Percentiles rank a stretch among this genome's conserved stretches.
These are phyloP conservation scores for Opeltia flavorubescens DNA, from an alignment of 495 filamentous ascomycete species.

Conservation along the genomic window DNA sequence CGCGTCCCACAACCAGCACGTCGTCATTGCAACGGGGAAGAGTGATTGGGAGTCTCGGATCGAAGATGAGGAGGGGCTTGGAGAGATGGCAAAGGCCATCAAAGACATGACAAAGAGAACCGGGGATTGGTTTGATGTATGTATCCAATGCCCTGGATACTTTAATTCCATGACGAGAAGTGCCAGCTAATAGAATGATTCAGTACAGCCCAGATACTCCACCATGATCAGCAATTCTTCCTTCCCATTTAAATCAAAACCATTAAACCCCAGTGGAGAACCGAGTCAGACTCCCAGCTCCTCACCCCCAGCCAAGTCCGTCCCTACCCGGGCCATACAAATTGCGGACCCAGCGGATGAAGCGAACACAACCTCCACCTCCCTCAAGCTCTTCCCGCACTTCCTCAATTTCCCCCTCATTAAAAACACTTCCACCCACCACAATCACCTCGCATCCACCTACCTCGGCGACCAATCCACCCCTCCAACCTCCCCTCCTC, in stretches of 20 bases:
- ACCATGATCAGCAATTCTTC: conserved; percentile 60
- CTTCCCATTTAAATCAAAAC: conserved; percentile 29
- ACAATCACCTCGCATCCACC: conserved; percentile 1
- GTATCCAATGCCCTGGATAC: conserved; percentile 22
- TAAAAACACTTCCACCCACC: conserved; percentile 19
- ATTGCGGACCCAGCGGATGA: too few relatives aligned
- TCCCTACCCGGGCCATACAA: too few relatives aligned
- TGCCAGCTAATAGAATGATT: too few relatives aligned
- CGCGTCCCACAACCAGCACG: conserved; percentile 64
- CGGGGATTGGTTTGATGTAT: conserved; percentile 57
- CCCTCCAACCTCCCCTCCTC: conserved; percentile 20
- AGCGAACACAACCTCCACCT: not conserved
- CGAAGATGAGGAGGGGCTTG: conserved; percentile 42
- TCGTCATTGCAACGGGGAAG: conserved; percentile 68
- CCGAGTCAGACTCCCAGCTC: not conserved
- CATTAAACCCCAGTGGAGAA: conserved; percentile 3
- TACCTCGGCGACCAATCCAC: conserved; percentile 20
- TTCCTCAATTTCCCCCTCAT: conserved; percentile 67
- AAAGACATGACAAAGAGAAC: conserved; percentile 51
- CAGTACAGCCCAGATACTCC: conserved; percentile 61
- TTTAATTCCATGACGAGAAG: too few relatives aligned
- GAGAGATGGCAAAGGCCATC: conserved; percentile 55
- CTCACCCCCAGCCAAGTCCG: not conserved
- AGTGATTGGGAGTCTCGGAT: conserved; percentile 65
- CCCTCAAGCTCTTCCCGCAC: conserved; percentile 39